These are phyloP conservation scores for Cyclotella sp. DNA, from an alignment of 108 stramenopile genomes.

Conservation along the genomic window DNA sequence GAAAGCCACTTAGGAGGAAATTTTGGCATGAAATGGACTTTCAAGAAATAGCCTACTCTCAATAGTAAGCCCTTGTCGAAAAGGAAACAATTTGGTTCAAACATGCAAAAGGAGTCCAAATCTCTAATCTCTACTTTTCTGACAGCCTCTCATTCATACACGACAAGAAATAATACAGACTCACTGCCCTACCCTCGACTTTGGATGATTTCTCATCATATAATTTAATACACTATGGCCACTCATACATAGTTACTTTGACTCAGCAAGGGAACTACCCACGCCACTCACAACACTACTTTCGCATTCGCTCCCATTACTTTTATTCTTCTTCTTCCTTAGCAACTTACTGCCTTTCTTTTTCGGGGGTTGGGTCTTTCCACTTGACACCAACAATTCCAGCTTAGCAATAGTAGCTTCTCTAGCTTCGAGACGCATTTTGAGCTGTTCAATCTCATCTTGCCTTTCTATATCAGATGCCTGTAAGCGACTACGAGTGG, in stretches of 20 bases:
- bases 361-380: background rate
- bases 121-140: no score
- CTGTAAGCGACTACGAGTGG: slow-evolving; percentile 47
- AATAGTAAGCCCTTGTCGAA: no score
- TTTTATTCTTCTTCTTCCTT: slow-evolving; percentile 4
- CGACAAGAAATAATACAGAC: no score
- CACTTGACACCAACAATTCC: slow-evolving; percentile 4
- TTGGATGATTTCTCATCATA: no score
- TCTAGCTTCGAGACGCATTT: slow-evolving; percentile 47
- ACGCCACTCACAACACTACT: slow-evolving; percentile 4
- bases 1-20: no score
- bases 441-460: slow-evolving; percentile 51
- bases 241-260: background rate
- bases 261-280: slow-evolving; percentile 2
- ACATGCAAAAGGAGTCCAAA: no score
- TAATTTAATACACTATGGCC: no score
- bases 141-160: no score
- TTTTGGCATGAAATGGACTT: no score
- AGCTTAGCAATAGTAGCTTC: slow-evolving; percentile 49
- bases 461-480: slow-evolving; percentile 38
- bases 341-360: slow-evolving; percentile 1
- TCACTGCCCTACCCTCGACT: no score
- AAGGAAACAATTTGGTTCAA: no score
- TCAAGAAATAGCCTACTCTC: no score
- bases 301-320: background rate